Evolutionary conservation across 139 green algal species (phyloP), one percentile per base, ranked within the genome.

Genomic region (Volvox reticuliferus): DNA sequence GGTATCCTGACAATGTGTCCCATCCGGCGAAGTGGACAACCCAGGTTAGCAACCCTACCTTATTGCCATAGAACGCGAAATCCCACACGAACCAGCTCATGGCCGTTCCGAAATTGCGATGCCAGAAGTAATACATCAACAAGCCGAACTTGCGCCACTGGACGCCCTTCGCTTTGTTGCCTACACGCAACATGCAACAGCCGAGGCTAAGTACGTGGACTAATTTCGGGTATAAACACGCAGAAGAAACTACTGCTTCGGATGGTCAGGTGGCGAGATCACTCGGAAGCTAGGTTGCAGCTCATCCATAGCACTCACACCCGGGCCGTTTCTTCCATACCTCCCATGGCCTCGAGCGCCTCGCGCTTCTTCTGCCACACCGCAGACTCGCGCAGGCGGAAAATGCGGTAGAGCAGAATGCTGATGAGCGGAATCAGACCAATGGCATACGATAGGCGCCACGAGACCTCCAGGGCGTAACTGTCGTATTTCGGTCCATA

Each of bases 1-100:
- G 44, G 44, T 5, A 55, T 55, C 9, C 44, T 55, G n/a, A n/a
- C n/a, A n/a, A n/a, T n/a, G n/a, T n/a, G 44, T 55, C 44, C 44
- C 44, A 55, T 55, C 44, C 5, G 44, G 44, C 9, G 44, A 55
- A 9, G 44, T 9, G 44, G 44, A 9, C 44, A 55, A 55, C 44
- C 44, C 9, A 82, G 68, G 68, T 76, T 33, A 76, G 67, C 67
- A 12, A 1, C 89, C 96, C 95, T 5, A 98, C 91, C 93, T 98
- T 98, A 94, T 97, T 97, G 69, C 96, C 91, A 33, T 97, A 97
- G 88, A 96, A 96, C 65, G 94, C 92, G 80, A 97, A 96, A 79
- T 97, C 92, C 68, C 79, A 91, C 18, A 91, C 90, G 36, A 95
- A 69, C 94, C 94, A 96, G 76, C 44, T 88, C 22, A 91, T 71